These are phyloP conservation scores for Mycosarcoma maydis DNA, from an alignment of 1,284 basidiomycete genomes.

Conservation along the genomic window DNA sequence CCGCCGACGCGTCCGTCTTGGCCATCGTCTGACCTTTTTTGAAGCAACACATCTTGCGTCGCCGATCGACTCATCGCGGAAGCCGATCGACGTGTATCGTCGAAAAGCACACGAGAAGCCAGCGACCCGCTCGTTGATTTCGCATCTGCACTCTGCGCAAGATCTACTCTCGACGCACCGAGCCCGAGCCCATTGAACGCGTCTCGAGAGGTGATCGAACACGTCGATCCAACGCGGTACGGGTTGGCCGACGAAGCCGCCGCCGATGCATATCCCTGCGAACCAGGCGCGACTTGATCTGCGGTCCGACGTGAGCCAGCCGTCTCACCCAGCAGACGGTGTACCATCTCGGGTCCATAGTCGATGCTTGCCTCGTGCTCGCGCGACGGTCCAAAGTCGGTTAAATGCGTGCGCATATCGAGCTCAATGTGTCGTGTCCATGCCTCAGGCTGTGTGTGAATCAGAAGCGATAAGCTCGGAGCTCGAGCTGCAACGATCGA, in stretches of 20 bases:
- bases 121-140: too few relatives aligned
- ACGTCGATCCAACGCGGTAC: slow-evolving; percentile 11
- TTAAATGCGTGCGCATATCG: slow-evolving; percentile 2
- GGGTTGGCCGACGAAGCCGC: slow-evolving; percentile 27
- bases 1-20: too few relatives aligned
- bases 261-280: slow-evolving; percentile 18
- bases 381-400: slow-evolving; percentile 1
- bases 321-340: slow-evolving; percentile 1
- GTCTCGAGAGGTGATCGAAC: background rate
- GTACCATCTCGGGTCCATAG: slow-evolving; percentile 5
- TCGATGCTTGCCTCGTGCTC: background rate
- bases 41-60: background rate
- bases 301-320: slow-evolving; percentile 1
- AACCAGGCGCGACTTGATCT: slow-evolving; percentile 6
- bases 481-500: slow-evolving; percentile 4
- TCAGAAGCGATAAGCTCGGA: slow-evolving; percentile 23
- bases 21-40: background rate
- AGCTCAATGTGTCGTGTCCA: slow-evolving; percentile 21
- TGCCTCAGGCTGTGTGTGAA: slow-evolving; percentile 23
- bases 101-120: too few relatives aligned
- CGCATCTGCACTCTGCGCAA: too few relatives aligned
- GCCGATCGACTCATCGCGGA: background rate
- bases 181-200: too few relatives aligned
- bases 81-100: background rate
- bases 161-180: too few relatives aligned